These are phyloP conservation scores for Hepatocystis sp. DNA, from an alignment of 169 alveolate species.

Conservation along the genomic window DNA sequence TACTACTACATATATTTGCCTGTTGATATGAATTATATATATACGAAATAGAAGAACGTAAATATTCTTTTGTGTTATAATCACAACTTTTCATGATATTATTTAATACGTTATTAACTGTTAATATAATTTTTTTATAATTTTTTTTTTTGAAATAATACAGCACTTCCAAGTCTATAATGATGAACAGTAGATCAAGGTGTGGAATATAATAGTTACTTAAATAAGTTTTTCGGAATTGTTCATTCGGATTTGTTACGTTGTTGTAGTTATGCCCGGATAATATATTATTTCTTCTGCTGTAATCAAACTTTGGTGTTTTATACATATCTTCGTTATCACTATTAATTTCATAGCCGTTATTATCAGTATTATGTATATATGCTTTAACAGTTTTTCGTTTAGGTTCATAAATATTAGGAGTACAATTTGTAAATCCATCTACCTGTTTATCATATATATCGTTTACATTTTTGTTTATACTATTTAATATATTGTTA, in stretches of 20 bases:
- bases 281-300: no score
- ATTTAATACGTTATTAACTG: conserved; percentile 27
- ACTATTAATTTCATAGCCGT: not conserved
- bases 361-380: not conserved
- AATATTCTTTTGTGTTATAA: conserved; percentile 75
- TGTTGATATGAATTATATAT: conserved; percentile 74
- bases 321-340: not conserved
- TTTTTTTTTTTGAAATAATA: conserved; percentile 51
- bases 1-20: conserved; percentile 28
- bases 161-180: conserved; percentile 41
- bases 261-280: no score
- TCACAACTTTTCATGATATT: conserved; percentile 56
- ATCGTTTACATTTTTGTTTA: not conserved
- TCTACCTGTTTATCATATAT: not conserved
- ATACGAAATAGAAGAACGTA: conserved; percentile 62
- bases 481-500: no score
- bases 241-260: not conserved
- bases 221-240: conserved; percentile 42
- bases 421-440: no score
- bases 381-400: not conserved
- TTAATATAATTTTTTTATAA: conserved; percentile 42
- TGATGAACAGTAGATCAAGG: conserved; percentile 55
- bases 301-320: not conserved
- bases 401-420: no score
- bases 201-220: conserved; percentile 71